phyloP scores from a whole-genome alignment of 2,329 filamentous ascomycete species.

The Fusarium caatingaense region DNA sequence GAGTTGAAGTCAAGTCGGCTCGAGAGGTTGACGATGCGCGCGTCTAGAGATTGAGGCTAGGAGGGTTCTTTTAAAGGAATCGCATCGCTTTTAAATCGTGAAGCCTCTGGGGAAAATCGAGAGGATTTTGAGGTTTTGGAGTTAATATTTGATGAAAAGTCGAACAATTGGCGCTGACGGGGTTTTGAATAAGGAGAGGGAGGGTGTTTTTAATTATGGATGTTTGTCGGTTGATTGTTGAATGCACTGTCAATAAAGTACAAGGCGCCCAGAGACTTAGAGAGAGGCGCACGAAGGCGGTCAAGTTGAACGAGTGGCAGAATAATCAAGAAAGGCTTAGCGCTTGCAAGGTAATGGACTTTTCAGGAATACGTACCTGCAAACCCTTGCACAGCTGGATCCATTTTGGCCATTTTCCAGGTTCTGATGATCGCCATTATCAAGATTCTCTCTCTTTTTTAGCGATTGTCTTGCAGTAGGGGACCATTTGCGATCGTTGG shows the following conservation, averaged over 20 bases:
- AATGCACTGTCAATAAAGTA: conserved; percentile 16
- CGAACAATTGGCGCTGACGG: neutral
- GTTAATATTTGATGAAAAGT: neutral
- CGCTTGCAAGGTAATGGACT: neutral
- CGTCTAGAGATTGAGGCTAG: conserved; percentile 34
- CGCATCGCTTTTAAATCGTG: conserved; percentile 30
- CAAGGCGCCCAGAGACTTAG: conserved; percentile 20
- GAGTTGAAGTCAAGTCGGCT: conserved; percentile 7
- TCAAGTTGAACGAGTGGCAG: conserved; percentile 40
- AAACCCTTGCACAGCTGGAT: conserved; percentile 25
- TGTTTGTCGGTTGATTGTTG: conserved; percentile 26
- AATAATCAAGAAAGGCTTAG: conserved; percentile 26
- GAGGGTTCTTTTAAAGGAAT: conserved; percentile 27
- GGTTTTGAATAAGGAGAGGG: neutral
- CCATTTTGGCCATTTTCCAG: conserved; percentile 31
- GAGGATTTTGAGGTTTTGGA: neutral
- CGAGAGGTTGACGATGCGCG: conserved; percentile 35
- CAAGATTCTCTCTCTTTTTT: conserved; percentile 22
- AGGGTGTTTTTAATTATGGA: conserved; percentile 7
- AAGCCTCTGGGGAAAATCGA: conserved; percentile 16
- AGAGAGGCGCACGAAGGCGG: conserved; percentile 38
- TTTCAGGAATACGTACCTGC: conserved; percentile 19
- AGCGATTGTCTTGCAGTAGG: conserved; percentile 13
- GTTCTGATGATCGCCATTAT: conserved; percentile 19
- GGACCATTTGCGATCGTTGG: conserved; percentile 12